Percentiles rank a stretch among this genome's conserved stretches.
Conservation (phyloP, 345 rosid genomes). For the Boechera retrofracta region DNA sequence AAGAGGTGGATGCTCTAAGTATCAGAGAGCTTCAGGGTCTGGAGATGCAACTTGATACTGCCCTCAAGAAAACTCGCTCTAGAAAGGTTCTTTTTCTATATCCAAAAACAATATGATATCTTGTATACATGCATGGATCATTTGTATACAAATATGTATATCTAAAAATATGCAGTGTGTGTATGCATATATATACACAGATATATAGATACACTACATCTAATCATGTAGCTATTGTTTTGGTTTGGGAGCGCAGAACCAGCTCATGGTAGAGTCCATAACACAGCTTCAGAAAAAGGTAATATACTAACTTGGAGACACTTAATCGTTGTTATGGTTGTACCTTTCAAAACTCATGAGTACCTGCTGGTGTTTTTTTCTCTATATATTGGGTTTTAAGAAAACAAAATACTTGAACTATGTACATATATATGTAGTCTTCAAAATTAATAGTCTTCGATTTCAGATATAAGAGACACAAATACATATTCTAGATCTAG, state of each 20-base stretch:
- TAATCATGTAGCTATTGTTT: slow-evolving; percentile 33
- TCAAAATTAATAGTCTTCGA: background rate
- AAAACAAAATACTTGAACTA: background rate
- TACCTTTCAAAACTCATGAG: background rate
- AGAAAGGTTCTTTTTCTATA: slow-evolving; percentile 57
- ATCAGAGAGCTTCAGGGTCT: slow-evolving; percentile 72
- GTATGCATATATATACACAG: background rate
- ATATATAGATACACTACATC: slow-evolving; percentile 14
- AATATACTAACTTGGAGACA: slow-evolving; percentile 6
- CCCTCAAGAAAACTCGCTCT: slow-evolving; percentile 77
- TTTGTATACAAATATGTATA: background rate
- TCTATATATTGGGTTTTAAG: background rate
- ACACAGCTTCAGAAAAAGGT: slow-evolving; percentile 76
- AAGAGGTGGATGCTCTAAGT: slow-evolving; percentile 65
- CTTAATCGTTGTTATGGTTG: background rate
- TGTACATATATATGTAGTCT: background rate
- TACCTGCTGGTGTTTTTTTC: background rate
- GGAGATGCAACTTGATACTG: slow-evolving; percentile 82
- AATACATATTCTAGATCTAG: background rate
- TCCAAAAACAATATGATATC: background rate
- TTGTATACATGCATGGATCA: slow-evolving; percentile 17
- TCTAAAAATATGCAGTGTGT: background rate
- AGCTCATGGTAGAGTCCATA: slow-evolving; percentile 64
- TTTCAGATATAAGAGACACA: background rate
- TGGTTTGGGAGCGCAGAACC: slow-evolving; percentile 61